phyloP scores from a whole-genome alignment of 164 flowering plant genomes.

The Taxillus chinensis region DNA sequence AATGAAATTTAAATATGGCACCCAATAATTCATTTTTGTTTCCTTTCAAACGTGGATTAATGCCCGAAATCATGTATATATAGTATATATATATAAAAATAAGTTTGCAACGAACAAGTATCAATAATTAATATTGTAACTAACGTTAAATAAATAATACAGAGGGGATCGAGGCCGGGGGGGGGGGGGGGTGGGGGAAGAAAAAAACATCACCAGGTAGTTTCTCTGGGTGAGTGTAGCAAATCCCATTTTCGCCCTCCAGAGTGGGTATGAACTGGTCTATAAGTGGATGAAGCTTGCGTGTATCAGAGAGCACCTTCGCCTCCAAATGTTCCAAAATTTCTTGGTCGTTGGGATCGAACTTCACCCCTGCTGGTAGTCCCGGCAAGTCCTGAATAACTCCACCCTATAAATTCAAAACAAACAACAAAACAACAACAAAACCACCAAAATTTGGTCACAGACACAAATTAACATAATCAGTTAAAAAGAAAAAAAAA shows the following conservation, averaged over 20 bases:
- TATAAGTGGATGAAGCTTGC: constrained; percentile 69
- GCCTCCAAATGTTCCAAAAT: constrained; percentile 81
- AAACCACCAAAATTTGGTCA: neutral
- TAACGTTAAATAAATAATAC: too few species aligned
- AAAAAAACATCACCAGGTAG: constrained; percentile 47
- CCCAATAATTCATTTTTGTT: too few species aligned
- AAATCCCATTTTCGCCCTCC: constrained; percentile 85
- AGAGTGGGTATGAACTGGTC: constrained; percentile 89
- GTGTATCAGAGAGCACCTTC: constrained; percentile 42
- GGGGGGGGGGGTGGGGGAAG: too few species aligned
- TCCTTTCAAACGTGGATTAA: too few species aligned
- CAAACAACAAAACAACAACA: neutral
- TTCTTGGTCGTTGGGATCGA: constrained; percentile 87
- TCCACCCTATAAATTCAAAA: constrained; percentile 18
- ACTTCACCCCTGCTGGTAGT: constrained; percentile 92
- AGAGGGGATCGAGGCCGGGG: too few species aligned
- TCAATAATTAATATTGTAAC: too few species aligned
- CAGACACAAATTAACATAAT: neutral
- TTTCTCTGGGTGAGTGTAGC: constrained; percentile 93
- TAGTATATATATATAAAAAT: too few species aligned
- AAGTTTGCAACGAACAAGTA: too few species aligned
- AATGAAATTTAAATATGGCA: too few species aligned
- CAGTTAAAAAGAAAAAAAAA: neutral
- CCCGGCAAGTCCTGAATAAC: constrained; percentile 76
- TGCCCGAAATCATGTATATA: too few species aligned